Evolutionary conservation across 208 protist genomes (phyloP), one percentile per base, ranked within the genome.

Genomic region (Entamoeba histolytica): DNA sequence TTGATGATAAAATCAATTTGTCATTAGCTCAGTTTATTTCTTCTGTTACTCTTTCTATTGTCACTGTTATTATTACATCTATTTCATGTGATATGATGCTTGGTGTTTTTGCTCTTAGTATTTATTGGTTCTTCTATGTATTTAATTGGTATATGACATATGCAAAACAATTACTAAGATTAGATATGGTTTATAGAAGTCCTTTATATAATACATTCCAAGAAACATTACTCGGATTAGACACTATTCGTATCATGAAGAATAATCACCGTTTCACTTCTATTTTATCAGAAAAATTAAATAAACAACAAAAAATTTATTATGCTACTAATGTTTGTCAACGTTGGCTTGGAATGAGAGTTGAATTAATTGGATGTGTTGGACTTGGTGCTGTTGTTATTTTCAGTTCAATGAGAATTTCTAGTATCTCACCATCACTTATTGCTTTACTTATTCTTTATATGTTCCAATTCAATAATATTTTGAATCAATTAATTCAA

Each of bases 151-250:
- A 87, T n/a, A 87, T 87, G 61, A 87, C 61, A 35, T 87, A 95
- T 50, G 96, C 95, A 49, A 93, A 97, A 10, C 97, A 98, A 93
- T 91, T 98, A 47, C 96, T 97, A 92, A 96, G 98, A 50, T 95
- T 98, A 15, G 96, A 97, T 12, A 95, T 95, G 50, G 95, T 97
- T 28, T 94, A 96, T 8, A 96, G 97, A 93, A 98, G 97, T 23
- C 98, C 98, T 15, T 95, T 99, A 28, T 98, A 97, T 93, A 95
- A 97, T 1, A 92, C 98, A 93, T 97, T 98, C 50, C 94, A 93
- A 49, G 97, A 99, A 93, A 97, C 97, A 4, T 93, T 98, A 14
- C 94, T 93, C 17, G 97, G 98, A 50, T 91, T 97, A 4, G 91
- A 94, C 7, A 97, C 96, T 12, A 98, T 98, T 92, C 93, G 94